A percentile compares a stretch with the other conserved stretches of the same genome.
Conservation (phyloP, 345 rosid species). For the Lepidium didymum region DNA sequence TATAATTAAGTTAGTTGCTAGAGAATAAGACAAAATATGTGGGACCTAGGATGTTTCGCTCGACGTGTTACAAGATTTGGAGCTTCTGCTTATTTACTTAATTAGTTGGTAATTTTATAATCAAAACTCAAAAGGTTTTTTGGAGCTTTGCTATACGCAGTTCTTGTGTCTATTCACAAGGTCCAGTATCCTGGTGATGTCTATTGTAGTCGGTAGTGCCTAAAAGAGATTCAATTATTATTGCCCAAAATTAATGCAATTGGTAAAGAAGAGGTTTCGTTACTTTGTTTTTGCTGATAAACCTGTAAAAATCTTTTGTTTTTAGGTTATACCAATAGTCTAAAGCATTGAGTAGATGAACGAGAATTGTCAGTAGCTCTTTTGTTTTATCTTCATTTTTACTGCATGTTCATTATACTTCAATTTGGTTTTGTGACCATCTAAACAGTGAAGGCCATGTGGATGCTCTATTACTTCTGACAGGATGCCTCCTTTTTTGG, state of each 20-base stretch:
- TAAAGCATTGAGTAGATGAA: background rate
- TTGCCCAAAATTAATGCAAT: background rate
- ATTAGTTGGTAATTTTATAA: constrained; percentile 6
- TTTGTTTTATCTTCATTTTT: background rate
- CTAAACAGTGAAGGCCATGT: constrained; percentile 60
- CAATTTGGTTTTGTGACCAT: constrained; percentile 43
- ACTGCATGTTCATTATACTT: background rate
- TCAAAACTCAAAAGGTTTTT: constrained; percentile 17
- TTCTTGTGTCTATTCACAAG: constrained; percentile 8
- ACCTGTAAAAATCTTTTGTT: background rate
- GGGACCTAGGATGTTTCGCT: constrained; percentile 54
- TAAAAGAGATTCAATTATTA: background rate
- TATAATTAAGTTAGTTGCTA: constrained; percentile 28
- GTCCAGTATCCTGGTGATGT: constrained; percentile 15
- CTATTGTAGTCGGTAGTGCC: constrained; percentile 7
- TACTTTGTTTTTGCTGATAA: background rate
- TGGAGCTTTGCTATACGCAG: constrained; percentile 20
- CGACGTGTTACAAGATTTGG: constrained; percentile 16
- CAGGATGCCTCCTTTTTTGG: constrained; percentile 74
- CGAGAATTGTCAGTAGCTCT: background rate
- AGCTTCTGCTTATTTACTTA: constrained; percentile 12
- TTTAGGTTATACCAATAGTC: background rate
- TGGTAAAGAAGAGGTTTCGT: background rate
- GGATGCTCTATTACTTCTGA: constrained; percentile 68
- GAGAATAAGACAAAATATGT: constrained; percentile 33